Evolutionary conservation across 768 basidiomycete genomes (phyloP), one percentile per base, ranked within the genome.

Genomic region (Leccinum fibrillosum): DNA sequence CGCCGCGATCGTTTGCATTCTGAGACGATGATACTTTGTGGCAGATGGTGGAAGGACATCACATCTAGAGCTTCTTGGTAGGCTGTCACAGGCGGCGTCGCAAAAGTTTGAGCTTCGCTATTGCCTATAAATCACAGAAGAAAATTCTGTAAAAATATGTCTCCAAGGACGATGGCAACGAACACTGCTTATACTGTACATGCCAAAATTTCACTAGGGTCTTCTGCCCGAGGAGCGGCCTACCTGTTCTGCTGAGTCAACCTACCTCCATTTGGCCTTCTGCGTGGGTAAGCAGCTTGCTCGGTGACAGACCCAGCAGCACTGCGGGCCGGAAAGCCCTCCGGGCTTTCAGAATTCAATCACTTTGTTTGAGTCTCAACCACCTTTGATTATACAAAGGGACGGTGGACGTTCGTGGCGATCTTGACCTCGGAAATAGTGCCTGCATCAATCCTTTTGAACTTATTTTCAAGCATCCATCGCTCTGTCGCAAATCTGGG

Each of bases 321-420:
- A 12, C 32, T 10, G 32, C 32, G 11, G 32, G 32, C 12, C 12
- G 32, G 12, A 32, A 32, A 32, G 28, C 28, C 28, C 28, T 28
- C 8, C 26, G 26, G 26, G 7, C 26, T 26, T 26, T 26, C 26
- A 26, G 26, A 26, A 26, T 26, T 26, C 26, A 28, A 9, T 28
- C 28, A 28, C 28, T 28, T 8, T 9, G 2, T 28, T 9, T 28
- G 32, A 34, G 11, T 34, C 32, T 12, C 32, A 12, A 34, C 32
- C 11, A 34, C 12, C 32, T 34, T 34, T 34, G 10, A 75, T 8
- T 78, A 76, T 0, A 83, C 86, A 23, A 82, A 85, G 15, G 26
- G 96, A 68, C 84, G 88, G 68, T 98, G 96, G 0, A 95, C 95
- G 71, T 97, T 93, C 21, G 83, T 88, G 15, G 96, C 79, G 2